Conservation (phyloP, 371 early-diverging fungal species). For the Entomophthora muscae region DNA sequence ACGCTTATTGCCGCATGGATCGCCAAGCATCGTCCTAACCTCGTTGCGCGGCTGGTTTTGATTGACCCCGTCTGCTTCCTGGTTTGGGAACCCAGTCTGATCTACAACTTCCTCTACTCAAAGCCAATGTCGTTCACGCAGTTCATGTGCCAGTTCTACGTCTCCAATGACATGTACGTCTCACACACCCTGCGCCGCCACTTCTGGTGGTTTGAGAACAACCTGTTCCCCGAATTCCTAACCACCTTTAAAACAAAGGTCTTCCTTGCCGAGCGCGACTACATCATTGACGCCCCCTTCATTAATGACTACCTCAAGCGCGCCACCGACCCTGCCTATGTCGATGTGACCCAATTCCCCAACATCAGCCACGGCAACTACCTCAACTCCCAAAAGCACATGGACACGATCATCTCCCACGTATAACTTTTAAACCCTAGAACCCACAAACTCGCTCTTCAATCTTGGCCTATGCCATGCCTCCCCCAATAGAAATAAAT, state of each 20-base stretch:
- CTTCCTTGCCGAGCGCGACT: background rate
- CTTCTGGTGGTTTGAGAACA: constrained; percentile 2
- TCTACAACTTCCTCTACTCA: background rate
- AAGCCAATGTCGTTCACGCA: background rate
- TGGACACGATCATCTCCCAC: no score
- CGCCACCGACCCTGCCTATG: no score
- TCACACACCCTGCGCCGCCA: background rate
- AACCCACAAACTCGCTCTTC: no score
- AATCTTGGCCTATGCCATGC: no score
- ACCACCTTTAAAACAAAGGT: background rate
- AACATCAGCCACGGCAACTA: background rate
- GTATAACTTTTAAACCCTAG: no score
- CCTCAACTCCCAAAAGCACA: background rate
- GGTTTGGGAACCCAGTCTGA: constrained; percentile 2
- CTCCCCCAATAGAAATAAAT: no score
- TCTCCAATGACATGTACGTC: background rate
- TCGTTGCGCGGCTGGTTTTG: background rate
- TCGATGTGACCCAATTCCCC: no score
- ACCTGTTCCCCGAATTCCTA: background rate
- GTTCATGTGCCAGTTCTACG: background rate
- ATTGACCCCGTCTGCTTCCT: constrained; percentile 4
- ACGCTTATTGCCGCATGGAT: background rate
- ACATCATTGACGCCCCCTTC: background rate
- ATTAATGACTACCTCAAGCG: background rate
- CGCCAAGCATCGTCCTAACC: background rate